phyloP scores from a whole-genome alignment of 805 yeast species.

The Isabelozyma pseudorhagii region DNA sequence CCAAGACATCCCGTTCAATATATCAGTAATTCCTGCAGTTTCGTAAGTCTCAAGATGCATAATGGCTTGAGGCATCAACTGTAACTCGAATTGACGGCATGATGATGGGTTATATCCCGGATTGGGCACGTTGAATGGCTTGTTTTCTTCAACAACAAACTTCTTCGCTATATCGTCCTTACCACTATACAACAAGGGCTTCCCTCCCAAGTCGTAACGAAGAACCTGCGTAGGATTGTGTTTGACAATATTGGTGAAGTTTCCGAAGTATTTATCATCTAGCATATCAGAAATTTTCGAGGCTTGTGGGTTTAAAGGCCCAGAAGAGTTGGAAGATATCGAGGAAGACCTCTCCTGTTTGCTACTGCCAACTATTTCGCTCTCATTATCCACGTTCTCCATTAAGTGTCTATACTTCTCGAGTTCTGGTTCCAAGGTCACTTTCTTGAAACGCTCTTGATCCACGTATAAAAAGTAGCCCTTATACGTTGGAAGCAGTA shows the following conservation, averaged over 20 bases:
- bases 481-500: constrained; percentile 48
- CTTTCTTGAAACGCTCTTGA: constrained; percentile 59
- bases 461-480: constrained; percentile 73
- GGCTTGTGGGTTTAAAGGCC: constrained; percentile 17
- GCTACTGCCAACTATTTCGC: constrained; percentile 24
- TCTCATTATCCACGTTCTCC: constrained; percentile 44
- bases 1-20: constrained; percentile 92
- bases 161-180: constrained; percentile 52
- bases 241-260: constrained; percentile 69
- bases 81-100: constrained; percentile 72
- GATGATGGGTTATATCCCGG: constrained; percentile 63
- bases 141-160: constrained; percentile 4
- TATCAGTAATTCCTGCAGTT: constrained; percentile 23
- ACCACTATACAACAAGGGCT: constrained; percentile 70
- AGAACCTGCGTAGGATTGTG: constrained; percentile 86
- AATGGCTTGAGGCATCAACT: constrained; percentile 91
- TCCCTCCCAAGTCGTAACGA: constrained; percentile 78
- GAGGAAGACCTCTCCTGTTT: constrained; percentile 1
- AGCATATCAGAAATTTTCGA: constrained; percentile 35
- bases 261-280: constrained; percentile 76
- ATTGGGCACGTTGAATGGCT: constrained; percentile 42
- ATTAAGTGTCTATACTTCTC: constrained; percentile 47
- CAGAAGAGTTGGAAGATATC: constrained; percentile 4
- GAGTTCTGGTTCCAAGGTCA: constrained; percentile 50
- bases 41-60: constrained; percentile 63